A percentile compares a stretch with the other conserved stretches of the same genome.
phyloP scores from a whole-genome alignment of 2,329 filamentous ascomycete genomes.

The Byssoonygena ceratinophila region DNA sequence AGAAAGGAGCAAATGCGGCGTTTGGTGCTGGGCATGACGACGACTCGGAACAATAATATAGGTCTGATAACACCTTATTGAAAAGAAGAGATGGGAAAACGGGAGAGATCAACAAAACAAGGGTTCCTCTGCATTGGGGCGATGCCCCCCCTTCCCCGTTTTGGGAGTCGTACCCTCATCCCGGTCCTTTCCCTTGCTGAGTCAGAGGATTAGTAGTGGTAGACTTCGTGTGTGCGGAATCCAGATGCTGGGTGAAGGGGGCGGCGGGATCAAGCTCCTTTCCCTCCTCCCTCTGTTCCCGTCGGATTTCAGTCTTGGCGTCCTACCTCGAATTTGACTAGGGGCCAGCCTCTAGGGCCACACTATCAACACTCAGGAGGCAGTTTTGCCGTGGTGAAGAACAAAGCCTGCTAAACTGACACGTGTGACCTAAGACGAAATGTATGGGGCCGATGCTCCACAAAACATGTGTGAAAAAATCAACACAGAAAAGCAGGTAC shows the following conservation, averaged over 20 bases:
- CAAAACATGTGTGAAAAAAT: constrained; percentile 9
- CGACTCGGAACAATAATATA: not conserved
- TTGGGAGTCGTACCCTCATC: not conserved
- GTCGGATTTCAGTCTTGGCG: constrained; percentile 5
- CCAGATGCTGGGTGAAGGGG: not conserved
- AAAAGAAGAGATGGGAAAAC: no score
- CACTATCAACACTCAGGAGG: not conserved
- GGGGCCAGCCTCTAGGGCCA: no score
- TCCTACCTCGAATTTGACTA: constrained; percentile 4
- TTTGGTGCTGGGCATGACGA: not conserved
- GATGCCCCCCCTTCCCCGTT: not conserved
- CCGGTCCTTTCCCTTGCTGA: not conserved
- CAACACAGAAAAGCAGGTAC: constrained; percentile 6
- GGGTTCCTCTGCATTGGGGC: constrained; percentile 1
- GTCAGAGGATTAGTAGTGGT: not conserved
- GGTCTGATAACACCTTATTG: not conserved
- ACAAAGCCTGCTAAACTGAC: constrained; percentile 9
- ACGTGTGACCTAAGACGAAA: constrained; percentile 6
- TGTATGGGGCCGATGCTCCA: constrained; percentile 9
- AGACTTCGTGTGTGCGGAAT: not conserved
- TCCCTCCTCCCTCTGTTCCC: not conserved
- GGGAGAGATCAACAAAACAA: no score
- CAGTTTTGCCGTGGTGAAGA: constrained; percentile 1
- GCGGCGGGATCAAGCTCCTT: not conserved
- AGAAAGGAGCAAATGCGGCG: not conserved